These are phyloP conservation scores for Fraxinus nigra DNA, from an alignment of 305 asterid genomes.

Conservation along the genomic window DNA sequence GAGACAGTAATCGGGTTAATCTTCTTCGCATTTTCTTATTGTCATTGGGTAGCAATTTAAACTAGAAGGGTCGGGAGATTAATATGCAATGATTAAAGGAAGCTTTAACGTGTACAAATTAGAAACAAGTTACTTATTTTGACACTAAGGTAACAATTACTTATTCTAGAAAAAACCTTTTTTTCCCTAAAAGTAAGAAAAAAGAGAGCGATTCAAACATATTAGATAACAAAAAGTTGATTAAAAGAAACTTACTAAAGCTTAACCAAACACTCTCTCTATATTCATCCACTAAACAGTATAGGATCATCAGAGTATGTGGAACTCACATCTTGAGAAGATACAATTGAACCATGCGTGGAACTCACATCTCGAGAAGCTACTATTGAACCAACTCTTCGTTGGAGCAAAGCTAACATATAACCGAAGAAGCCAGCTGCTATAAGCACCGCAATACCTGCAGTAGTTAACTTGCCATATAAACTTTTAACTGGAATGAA, in stretches of 20 bases:
- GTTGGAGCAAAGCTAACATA: constrained; percentile 84
- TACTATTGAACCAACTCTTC: constrained; percentile 60
- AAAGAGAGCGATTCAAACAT: not conserved
- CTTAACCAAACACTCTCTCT: not conserved
- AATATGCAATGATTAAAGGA: not conserved
- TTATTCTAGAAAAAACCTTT: not conserved
- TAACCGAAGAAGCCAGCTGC: constrained; percentile 97
- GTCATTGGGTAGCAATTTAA: not conserved
- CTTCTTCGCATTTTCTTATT: not conserved
- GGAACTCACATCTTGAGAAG: not conserved
- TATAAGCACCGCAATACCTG: constrained; percentile 75
- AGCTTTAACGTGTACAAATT: not conserved
- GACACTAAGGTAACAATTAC: not conserved
- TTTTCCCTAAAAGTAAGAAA: not conserved
- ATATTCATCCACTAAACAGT: not conserved
- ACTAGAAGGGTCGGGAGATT: not conserved
- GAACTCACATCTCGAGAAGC: constrained; percentile 61
- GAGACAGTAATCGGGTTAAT: not conserved
- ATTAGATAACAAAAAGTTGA: not conserved
- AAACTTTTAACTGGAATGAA: not conserved
- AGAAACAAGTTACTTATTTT: not conserved
- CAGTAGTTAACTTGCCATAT: constrained; percentile 10
- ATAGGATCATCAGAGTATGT: not conserved
- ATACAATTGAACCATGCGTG: not conserved
- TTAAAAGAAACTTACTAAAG: not conserved